Evolutionary conservation across 2,329 filamentous ascomycete genomes (phyloP).

Genomic region (Cordyceps militaris): DNA sequence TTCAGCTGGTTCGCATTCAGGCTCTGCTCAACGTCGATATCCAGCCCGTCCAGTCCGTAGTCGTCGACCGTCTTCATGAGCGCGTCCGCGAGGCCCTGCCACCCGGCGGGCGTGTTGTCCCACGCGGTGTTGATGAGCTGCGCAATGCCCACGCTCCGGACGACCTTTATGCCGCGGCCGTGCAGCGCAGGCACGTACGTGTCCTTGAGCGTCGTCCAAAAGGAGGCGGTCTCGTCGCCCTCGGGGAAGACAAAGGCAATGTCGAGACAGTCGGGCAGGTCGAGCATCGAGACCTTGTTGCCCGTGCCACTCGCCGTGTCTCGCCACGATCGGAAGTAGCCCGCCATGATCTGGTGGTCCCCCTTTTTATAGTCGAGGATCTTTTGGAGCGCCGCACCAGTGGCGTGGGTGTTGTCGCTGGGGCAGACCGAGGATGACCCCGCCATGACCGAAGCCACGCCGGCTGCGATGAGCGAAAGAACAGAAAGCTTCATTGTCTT

Average conservation of each 20-base stretch:
- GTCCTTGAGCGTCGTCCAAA: not conserved
- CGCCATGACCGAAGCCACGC: slow-evolving; percentile 1
- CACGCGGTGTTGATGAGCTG: not conserved
- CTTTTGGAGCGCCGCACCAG: slow-evolving; percentile 3
- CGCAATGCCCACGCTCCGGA: not conserved
- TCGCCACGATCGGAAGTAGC: slow-evolving; percentile 9
- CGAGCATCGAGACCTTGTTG: slow-evolving; percentile 9
- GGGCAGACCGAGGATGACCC: slow-evolving; percentile 9
- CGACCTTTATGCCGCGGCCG: slow-evolving; percentile 8
- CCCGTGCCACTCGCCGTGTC: not conserved
- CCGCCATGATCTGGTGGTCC: slow-evolving; percentile 9
- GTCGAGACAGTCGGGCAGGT: slow-evolving; percentile 11
- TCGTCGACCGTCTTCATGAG: not conserved
- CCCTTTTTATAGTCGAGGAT: slow-evolving; percentile 11
- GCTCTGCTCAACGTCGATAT: slow-evolving; percentile 8
- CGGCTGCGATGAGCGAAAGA: not conserved
- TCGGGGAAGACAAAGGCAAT: slow-evolving; percentile 12
- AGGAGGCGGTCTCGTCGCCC: not conserved
- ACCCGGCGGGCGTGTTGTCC: slow-evolving; percentile 1
- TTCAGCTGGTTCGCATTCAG: not conserved
- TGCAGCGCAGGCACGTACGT: slow-evolving; percentile 3
- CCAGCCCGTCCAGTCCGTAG: slow-evolving; percentile 9
- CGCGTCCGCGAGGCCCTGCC: not conserved
- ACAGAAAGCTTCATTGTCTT: slow-evolving; percentile 4
- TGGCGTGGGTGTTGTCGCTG: slow-evolving; percentile 4